Evolutionary conservation across 345 rosid species (phyloP).

Genomic region (Lepidium aucheri): DNA sequence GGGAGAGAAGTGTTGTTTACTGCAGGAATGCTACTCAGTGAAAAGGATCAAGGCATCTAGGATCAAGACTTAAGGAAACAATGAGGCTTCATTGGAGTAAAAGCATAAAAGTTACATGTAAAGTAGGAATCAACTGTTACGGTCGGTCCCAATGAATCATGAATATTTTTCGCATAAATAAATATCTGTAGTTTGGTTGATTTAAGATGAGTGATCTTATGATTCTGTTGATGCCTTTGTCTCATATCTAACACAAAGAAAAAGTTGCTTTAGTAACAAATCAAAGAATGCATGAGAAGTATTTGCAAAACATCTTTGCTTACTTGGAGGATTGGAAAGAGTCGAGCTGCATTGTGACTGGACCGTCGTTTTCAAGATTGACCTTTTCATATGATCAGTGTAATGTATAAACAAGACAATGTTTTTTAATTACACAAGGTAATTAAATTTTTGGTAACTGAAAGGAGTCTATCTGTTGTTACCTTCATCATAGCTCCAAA

Average conservation of each 20-base stretch:
- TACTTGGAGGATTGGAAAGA: slow-evolving; percentile 62
- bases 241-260: slow-evolving; percentile 25
- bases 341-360: slow-evolving; percentile 86
- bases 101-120: background rate
- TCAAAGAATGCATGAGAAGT: background rate
- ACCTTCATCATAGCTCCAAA: slow-evolving; percentile 96
- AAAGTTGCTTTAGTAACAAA: background rate
- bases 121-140: background rate
- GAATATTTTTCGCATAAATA: background rate
- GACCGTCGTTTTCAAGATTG: slow-evolving; percentile 80
- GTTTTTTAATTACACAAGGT: background rate
- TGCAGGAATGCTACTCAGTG: slow-evolving; percentile 43
- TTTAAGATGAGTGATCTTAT: background rate
- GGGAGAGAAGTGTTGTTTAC: slow-evolving; percentile 77
- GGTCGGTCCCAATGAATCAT: background rate
- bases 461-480: background rate
- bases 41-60: slow-evolving; percentile 22
- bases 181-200: background rate
- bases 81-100: background rate
- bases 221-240: slow-evolving; percentile 18
- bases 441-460: background rate
- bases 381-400: slow-evolving; percentile 35
- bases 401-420: background rate
- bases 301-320: slow-evolving; percentile 12
- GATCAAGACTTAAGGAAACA: background rate